These are phyloP conservation scores for Juglanconis juglandina DNA, from an alignment of 2,329 filamentous ascomycete genomes.

Conservation along the genomic window DNA sequence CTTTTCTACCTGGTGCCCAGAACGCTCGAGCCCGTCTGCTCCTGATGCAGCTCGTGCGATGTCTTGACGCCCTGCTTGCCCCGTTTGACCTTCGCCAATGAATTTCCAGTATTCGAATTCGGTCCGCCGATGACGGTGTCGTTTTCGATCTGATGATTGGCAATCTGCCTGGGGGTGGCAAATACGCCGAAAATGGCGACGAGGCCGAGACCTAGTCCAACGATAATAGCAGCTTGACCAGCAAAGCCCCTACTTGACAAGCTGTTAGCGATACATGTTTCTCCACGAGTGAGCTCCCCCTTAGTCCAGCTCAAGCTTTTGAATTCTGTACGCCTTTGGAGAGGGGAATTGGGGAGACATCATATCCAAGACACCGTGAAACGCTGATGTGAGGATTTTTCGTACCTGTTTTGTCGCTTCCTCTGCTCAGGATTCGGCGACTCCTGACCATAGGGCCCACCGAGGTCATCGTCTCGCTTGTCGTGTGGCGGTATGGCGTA, in stretches of 20 bases:
- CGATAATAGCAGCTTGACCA: background rate
- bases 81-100: slow-evolving; percentile 7
- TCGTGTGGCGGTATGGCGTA: slow-evolving; percentile 12
- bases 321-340: background rate
- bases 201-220: background rate
- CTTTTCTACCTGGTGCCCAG: slow-evolving; percentile 3
- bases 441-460: slow-evolving; percentile 10
- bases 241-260: slow-evolving; percentile 2
- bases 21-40: slow-evolving; percentile 9
- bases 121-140: slow-evolving; percentile 10
- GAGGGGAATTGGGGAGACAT: background rate
- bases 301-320: too few species aligned
- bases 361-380: background rate
- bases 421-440: slow-evolving; percentile 4
- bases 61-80: slow-evolving; percentile 5
- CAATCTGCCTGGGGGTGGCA: slow-evolving; percentile 6
- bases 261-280: background rate
- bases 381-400: background rate
- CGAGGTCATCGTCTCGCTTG: slow-evolving; percentile 11
- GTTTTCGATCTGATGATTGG: slow-evolving; percentile 13
- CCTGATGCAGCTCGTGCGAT: slow-evolving; percentile 10
- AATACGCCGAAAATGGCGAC: slow-evolving; percentile 5
- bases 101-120: slow-evolving; percentile 4
- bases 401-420: slow-evolving; percentile 7
- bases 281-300: too few species aligned